Evolutionary conservation across 208 protist genomes (phyloP), one percentile per base, ranked within the genome.

Genomic region (Naegleria fowleri): DNA sequence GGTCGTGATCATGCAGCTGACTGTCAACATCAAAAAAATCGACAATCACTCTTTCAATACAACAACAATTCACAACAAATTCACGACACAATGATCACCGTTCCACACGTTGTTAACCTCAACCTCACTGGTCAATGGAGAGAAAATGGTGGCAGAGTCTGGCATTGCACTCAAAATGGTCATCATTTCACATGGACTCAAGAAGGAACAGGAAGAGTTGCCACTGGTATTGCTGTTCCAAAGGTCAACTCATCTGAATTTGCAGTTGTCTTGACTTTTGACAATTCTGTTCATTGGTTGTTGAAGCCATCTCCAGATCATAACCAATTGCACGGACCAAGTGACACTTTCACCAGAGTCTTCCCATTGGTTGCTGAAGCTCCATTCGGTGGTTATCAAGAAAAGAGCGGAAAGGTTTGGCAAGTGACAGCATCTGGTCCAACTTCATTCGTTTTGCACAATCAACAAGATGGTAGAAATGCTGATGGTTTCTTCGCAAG

Each of bases 391-490:
- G 58, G 19, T 4, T 75, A 75, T 75, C 58, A 75, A 75, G 58
- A 75, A 75, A 75, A 75, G 19, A n/a, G 19, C 16, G 58, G 58
- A 22, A 75, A 75, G 58, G 58, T 75, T 16, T 75, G 58, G 58
- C 13, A 16, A n/a, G 58, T 75, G 19, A 75, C 58, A 22, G 13
- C 58, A 22, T 16, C 58, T 22, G 2, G 25, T 16, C 19, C 19
- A n/a, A 22, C 58, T 75, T 0, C 13, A 22, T 75, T 75, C 58
- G 25, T 29, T 75, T 16, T 75, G 1, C 13, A 75, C 58, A 75
- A 75, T 75, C 58, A 75, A 75, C 58, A 75, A 75, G 58, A 75
- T 75, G 58, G 58, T 16, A 75, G 58, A 75, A 75, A 75, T 75
- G 58, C 58, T n/a, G 58, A 75, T 75, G 58, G 58, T 75, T 75